Base-by-base conservation (phyloP, 2,329 filamentous ascomycete species). In the Dryadomyces quercus-mongolicae region DNA sequence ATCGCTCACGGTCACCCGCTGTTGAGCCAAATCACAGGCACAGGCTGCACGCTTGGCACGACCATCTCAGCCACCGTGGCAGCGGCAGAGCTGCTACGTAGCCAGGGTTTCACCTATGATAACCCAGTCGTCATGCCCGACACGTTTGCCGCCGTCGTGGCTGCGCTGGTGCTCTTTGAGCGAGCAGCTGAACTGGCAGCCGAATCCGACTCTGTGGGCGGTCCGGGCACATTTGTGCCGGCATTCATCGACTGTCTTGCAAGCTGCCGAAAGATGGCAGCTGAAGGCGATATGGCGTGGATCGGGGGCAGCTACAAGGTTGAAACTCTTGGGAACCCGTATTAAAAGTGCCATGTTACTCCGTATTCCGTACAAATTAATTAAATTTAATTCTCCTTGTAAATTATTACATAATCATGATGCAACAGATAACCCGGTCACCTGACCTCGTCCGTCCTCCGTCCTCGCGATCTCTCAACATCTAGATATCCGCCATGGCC, bases 171-270 rank as follows among this genome's bases (percentile, higher is more conserved):
- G 59, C 78, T 89, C 65, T 96, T 85, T 65, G 90, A 93, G 66
- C 70, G 81, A 21, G 81, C 82, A 1, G 87, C 88, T 0, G 85
- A 92, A 70, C 69, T 71, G 51, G 81, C 82, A 0, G 87, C 87
- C 0, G 78, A 79, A 62, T 72, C 81, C 52, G 56, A 47, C 67
- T 76, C 83, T 58, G 88, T 93, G 3, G 75, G 74, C 56, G 92
- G 92, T 0, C 90, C 92, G 0, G 92, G 92, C 0, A 88, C 83
- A 0, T 96, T 96, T 71, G 82, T 94, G 13, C 85, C 89, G 0
- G 84, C 84, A 0, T 91, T 96, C 63, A 71, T 96, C 45, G 92
- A 97, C 61, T 86, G 80, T 68, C 62, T 85, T 58, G 76, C 60
- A 65, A 66, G 22, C 62, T 81, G 64, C 55, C 59, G 57, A 13